Evolutionary conservation across 768 basidiomycete species (phyloP), one percentile per base, ranked within the genome.

Genomic region (Trametes sanguinea): DNA sequence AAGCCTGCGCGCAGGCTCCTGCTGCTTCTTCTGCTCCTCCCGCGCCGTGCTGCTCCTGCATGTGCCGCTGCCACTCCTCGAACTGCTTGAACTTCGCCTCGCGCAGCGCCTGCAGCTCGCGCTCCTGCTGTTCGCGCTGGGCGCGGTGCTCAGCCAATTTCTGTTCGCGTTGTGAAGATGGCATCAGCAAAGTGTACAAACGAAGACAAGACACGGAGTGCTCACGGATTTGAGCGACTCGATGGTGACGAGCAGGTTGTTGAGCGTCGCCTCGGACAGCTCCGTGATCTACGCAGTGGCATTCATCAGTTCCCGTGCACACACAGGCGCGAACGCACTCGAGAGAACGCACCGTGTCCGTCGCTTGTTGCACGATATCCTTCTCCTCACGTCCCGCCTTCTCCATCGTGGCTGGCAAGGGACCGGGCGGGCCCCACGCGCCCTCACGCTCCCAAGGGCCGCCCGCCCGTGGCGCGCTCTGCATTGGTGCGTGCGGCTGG

Each of bases 231-330:
- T 89, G 57, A 90, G 74, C 35, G 79, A 74, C 67, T 88, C 83
- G 50, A 87, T 80, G 0, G 80, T 83, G 27, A 73, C 70, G 53
- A 89, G 71, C 45, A 89, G 79, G 22, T 81, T 79, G 47, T 88
- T 87, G 16, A 91, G 80, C 0, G 88, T 86, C 14, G 81, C 78
- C 70, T 90, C 89, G 2, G 88, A 88, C 60, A 89, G 69, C 53
- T 88, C 86, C 7, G 76, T 74, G 75, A 87, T 81, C 89, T 88
- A 17, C 17, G 9, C 4, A 6, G 35, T 11, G 35, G 6, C 35
- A 1, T 22, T 58, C 29, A n/a, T 46, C n/a, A 51, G 32, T 60
- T 14, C 48, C 29, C 4, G 22, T 45, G 37, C 22, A 14, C 14
- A 72, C 78, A 62, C 46, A 86, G 1, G 6, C 11, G 33, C 13